Conservation (phyloP, 345 rosid genomes). For the Eucalyptus curtisii region DNA sequence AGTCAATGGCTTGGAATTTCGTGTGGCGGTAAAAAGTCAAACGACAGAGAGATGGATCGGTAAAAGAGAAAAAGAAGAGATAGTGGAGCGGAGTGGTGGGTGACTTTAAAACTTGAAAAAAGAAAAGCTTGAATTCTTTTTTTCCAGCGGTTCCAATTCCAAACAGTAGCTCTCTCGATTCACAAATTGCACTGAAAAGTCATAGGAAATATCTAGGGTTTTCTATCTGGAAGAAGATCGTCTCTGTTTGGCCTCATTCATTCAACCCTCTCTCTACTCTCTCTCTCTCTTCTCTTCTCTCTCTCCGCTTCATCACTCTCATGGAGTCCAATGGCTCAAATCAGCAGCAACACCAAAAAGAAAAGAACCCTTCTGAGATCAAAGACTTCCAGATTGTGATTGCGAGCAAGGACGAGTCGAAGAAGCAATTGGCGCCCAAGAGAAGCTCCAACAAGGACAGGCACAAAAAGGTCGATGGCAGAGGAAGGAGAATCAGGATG, state of each 20-base stretch:
- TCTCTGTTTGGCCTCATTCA: not conserved
- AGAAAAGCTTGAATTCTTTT: not conserved
- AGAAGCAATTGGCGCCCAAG: constrained; percentile 42
- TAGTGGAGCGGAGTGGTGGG: not conserved
- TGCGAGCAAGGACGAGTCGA: constrained; percentile 22
- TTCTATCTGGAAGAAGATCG: not conserved
- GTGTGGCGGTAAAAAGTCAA: not conserved
- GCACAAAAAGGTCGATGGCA: constrained; percentile 67
- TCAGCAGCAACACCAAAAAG: constrained; percentile 13
- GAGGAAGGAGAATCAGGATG: constrained; percentile 72
- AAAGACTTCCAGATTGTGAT: constrained; percentile 33
- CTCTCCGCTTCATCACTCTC: not conserved
- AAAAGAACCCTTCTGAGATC: constrained; percentile 24
- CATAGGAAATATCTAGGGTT: not conserved
- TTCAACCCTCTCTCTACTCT: not conserved
- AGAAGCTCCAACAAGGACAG: constrained; percentile 61
- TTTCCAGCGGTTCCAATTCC: not conserved
- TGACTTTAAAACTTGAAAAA: not conserved
- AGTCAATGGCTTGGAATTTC: not conserved
- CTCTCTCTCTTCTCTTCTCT: not conserved
- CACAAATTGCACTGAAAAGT: not conserved
- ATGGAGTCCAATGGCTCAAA: constrained; percentile 43
- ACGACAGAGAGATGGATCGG: not conserved
- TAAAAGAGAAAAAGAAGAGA: not conserved
- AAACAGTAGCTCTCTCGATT: not conserved